Evolutionary conservation across 1,139 yeast species (phyloP).

Genomic region (Yamadazyma epiphylla): DNA sequence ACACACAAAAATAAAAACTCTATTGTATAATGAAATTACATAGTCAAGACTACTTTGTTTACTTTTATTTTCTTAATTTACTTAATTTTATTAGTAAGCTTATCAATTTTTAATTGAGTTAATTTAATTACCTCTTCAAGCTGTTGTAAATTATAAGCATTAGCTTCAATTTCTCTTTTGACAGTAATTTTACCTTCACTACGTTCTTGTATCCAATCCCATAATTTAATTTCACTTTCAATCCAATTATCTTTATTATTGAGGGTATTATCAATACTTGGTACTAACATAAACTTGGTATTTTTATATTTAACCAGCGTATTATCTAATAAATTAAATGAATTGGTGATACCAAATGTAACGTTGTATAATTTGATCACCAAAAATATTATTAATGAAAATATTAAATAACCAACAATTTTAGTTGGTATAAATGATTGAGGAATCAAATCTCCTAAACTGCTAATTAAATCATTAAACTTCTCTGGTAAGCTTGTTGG

Average conservation of each 20-base stretch:
- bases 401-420: slow-evolving; percentile 20
- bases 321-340: slow-evolving; percentile 1
- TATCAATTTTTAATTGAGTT: slow-evolving; percentile 49
- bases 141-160: slow-evolving; percentile 41
- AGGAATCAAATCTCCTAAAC: slow-evolving; percentile 28
- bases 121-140: slow-evolving; percentile 51
- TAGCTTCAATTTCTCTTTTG: slow-evolving; percentile 6
- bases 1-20: too few species aligned
- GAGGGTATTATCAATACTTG: slow-evolving; percentile 40
- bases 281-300: slow-evolving; percentile 42
- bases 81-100: too few species aligned
- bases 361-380: slow-evolving; percentile 3
- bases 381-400: slow-evolving; percentile 13
- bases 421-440: slow-evolving; percentile 24
- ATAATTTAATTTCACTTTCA: slow-evolving; percentile 61
- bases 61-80: too few species aligned
- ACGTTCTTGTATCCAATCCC: slow-evolving; percentile 79
- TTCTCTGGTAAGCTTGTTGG: slow-evolving; percentile 10
- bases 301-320: slow-evolving; percentile 31
- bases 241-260: slow-evolving; percentile 27
- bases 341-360: slow-evolving; percentile 1
- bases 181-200: slow-evolving; percentile 23
- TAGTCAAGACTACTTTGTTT: too few species aligned
- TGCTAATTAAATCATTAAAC: slow-evolving; percentile 20
- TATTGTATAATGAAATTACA: too few species aligned